phyloP scores from a whole-genome alignment of 2,329 filamentous ascomycete genomes.

The Fusarium begoniae region DNA sequence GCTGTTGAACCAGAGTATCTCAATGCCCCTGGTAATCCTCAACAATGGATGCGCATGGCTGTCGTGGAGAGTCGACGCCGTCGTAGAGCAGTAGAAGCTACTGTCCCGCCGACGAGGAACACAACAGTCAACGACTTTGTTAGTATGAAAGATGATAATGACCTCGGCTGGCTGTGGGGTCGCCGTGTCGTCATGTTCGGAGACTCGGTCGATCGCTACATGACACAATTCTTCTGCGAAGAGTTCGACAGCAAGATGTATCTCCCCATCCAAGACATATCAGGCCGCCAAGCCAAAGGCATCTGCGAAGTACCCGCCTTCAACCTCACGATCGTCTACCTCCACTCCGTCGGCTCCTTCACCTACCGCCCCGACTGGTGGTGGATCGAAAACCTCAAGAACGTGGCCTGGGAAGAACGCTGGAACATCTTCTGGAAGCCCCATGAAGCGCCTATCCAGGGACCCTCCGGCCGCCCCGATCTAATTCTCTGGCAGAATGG shows the following conservation, averaged over 20 bases:
- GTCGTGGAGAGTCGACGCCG: slow-evolving; percentile 22
- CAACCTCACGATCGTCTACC: slow-evolving; percentile 19
- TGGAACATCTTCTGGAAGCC: slow-evolving; percentile 29
- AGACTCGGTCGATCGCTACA: slow-evolving; percentile 30
- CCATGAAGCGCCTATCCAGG: slow-evolving; percentile 18
- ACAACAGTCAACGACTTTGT: slow-evolving; percentile 9
- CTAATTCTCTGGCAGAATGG: slow-evolving; percentile 33
- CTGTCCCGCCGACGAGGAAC: not conserved
- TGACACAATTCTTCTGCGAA: slow-evolving; percentile 28
- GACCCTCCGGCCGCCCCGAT: slow-evolving; percentile 18
- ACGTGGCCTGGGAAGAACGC: slow-evolving; percentile 23
- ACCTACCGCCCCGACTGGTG: slow-evolving; percentile 33
- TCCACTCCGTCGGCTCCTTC: slow-evolving; percentile 27
- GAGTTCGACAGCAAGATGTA: slow-evolving; percentile 13
- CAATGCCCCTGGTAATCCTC: slow-evolving; percentile 7
- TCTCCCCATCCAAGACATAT: slow-evolving; percentile 10
- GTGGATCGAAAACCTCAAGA: slow-evolving; percentile 32
- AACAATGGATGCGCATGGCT: slow-evolving; percentile 32
- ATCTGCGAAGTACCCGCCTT: slow-evolving; percentile 16
- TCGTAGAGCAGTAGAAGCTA: not conserved
- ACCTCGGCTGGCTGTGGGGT: slow-evolving; percentile 29
- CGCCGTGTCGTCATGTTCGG: slow-evolving; percentile 31
- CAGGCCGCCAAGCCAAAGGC: slow-evolving; percentile 11
- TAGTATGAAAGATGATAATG: slow-evolving; percentile 17
- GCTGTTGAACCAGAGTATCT: slow-evolving; percentile 40